Percentiles rank a stretch among this genome's conserved stretches.
phyloP scores from a whole-genome alignment of 1,284 basidiomycete species.

The Vanrija sp. region DNA sequence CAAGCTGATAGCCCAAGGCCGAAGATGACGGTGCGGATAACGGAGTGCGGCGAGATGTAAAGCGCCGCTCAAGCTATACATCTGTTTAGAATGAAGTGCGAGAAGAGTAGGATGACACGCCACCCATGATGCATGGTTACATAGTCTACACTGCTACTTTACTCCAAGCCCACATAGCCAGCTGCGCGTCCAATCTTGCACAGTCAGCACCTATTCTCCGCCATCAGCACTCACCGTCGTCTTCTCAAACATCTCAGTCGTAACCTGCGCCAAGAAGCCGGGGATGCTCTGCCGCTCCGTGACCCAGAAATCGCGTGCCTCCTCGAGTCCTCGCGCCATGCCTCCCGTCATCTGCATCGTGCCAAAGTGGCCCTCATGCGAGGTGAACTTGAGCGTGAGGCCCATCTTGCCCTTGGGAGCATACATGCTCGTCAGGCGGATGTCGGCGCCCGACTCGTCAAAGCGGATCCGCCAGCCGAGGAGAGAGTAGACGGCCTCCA shows the following conservation, averaged over 20 bases:
- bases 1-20: conserved; percentile 11
- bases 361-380: conserved; percentile 52
- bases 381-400: conserved; percentile 50
- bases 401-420: conserved; percentile 53
- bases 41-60: conserved; percentile 56
- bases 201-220: neutral
- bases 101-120: neutral
- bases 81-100: neutral
- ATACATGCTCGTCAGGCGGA: conserved; percentile 56
- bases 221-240: conserved; percentile 38
- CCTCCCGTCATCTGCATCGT: conserved; percentile 52
- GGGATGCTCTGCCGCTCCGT: conserved; percentile 53
- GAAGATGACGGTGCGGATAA: conserved; percentile 22
- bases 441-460: conserved; percentile 54
- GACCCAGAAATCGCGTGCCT: conserved; percentile 53
- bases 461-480: conserved; percentile 57
- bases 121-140: neutral
- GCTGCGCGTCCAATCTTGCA: conserved; percentile 39
- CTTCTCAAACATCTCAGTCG: conserved; percentile 53
- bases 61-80: too few relatives aligned
- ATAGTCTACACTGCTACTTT: neutral
- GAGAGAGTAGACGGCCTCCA: conserved; percentile 55
- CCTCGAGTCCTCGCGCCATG: conserved; percentile 48
- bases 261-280: conserved; percentile 54
- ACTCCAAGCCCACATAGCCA: conserved; percentile 43